Conservation (phyloP, 768 basidiomycete genomes). For the Artomyces pyxidatus region DNA sequence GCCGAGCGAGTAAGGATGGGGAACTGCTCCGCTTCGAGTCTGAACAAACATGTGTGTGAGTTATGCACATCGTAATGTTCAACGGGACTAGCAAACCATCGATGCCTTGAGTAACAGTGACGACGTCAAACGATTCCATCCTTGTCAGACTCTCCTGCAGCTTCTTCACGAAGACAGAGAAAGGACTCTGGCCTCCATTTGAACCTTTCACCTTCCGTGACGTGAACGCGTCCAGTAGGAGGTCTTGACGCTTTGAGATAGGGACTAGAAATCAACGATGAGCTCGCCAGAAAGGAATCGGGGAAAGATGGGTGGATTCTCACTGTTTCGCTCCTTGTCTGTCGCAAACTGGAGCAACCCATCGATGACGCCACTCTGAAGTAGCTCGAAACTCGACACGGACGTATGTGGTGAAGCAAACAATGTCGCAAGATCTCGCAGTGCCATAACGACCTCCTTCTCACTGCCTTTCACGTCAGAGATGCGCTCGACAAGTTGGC, state of each 20-base stretch:
- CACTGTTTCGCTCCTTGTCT: constrained; percentile 52
- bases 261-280: constrained; percentile 40
- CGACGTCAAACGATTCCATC: constrained; percentile 94
- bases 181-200: constrained; percentile 43
- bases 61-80: background rate
- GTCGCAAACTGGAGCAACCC: constrained; percentile 77
- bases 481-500: constrained; percentile 58
- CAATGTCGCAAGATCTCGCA: constrained; percentile 71
- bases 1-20: constrained; percentile 85
- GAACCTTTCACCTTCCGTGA: constrained; percentile 39
- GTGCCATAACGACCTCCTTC: constrained; percentile 48
- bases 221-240: constrained; percentile 75
- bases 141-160: constrained; percentile 91
- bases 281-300: constrained; percentile 1
- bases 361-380: constrained; percentile 91
- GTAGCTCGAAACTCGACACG: constrained; percentile 90
- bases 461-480: constrained; percentile 48
- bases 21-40: constrained; percentile 83
- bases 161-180: constrained; percentile 84
- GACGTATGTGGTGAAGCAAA: constrained; percentile 71
- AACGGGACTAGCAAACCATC: constrained; percentile 51
- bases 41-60: constrained; percentile 18
- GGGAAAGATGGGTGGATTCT: constrained; percentile 21
- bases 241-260: constrained; percentile 57
- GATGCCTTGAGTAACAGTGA: constrained; percentile 73